A percentile compares a stretch with the other conserved stretches of the same genome.
phyloP scores from a whole-genome alignment of 140 eudicot species.

The Anethum foeniculum region DNA sequence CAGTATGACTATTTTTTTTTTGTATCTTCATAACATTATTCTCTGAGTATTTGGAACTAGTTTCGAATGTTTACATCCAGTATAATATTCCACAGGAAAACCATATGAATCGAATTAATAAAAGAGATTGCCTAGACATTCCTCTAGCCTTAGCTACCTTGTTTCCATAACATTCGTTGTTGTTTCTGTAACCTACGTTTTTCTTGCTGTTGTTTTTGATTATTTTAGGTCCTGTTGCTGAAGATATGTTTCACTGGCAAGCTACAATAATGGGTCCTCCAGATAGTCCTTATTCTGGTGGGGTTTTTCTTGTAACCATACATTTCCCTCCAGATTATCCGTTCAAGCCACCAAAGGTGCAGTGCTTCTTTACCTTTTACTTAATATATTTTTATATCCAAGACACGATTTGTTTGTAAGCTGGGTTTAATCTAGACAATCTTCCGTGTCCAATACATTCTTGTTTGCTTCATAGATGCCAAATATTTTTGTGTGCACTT shows the following conservation, averaged over 20 bases:
- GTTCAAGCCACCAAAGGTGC: slow-evolving; percentile 9
- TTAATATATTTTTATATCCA: neutral
- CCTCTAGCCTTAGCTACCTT: neutral
- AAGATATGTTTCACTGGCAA: slow-evolving; percentile 13
- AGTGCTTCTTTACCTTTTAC: neutral
- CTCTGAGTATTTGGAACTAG: neutral
- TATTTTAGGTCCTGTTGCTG: slow-evolving; percentile 6
- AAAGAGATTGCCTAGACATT: neutral
- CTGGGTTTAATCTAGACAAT: neutral
- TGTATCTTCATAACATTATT: neutral
- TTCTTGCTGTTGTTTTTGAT: neutral
- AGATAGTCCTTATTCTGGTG: slow-evolving; percentile 8
- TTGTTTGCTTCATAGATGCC: neutral
- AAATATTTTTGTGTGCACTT: neutral
- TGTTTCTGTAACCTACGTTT: neutral
- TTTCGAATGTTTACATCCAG: neutral
- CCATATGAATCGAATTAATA: neutral
- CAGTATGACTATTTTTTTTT: neutral
- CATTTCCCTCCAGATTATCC: slow-evolving; percentile 10
- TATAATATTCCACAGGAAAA: neutral
- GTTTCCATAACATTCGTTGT: neutral
- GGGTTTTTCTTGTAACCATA: slow-evolving; percentile 7
- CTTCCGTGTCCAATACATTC: neutral
- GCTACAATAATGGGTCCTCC: slow-evolving; percentile 14
- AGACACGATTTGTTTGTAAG: neutral